Evolutionary conservation across 2,329 filamentous ascomycete genomes (phyloP).

Genomic region (Neofusicoccum ribis): DNA sequence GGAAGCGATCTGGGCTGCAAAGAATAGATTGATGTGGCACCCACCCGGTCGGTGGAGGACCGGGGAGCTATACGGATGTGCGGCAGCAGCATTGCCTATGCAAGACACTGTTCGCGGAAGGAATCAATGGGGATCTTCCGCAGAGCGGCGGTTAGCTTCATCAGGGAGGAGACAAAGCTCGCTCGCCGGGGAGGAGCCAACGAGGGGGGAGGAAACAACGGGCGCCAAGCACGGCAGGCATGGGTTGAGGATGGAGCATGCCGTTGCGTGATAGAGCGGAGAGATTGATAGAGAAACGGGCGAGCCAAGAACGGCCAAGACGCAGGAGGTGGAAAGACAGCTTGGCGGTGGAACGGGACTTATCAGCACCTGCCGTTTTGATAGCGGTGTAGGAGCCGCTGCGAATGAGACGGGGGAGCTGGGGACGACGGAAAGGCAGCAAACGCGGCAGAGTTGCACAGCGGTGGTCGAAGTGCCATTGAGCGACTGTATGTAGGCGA

Average conservation of each 20-base stretch:
- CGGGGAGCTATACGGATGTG: background rate
- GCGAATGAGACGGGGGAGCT: background rate
- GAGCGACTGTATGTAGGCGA: background rate
- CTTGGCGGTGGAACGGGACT: slow-evolving; percentile 5
- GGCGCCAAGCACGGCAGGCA: background rate
- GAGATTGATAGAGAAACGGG: background rate
- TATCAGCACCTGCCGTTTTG: slow-evolving; percentile 11
- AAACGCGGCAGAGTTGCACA: background rate
- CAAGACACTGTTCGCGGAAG: background rate
- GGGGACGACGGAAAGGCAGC: background rate
- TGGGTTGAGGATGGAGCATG: background rate
- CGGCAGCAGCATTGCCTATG: slow-evolving; percentile 5
- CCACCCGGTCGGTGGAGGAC: background rate
- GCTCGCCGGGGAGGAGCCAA: background rate
- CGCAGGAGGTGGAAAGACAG: background rate
- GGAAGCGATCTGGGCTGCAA: background rate
- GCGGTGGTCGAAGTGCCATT: background rate
- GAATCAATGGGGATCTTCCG: background rate
- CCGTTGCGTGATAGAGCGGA: slow-evolving; percentile 1
- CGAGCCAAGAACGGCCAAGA: slow-evolving; percentile 8
- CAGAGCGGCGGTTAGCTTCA: background rate
- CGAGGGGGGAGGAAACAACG: background rate
- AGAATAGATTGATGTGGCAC: slow-evolving; percentile 1
- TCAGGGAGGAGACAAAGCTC: background rate
- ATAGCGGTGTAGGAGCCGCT: background rate